phyloP scores from a whole-genome alignment of 2,329 filamentous ascomycete genomes.

The Penicillium italicum region DNA sequence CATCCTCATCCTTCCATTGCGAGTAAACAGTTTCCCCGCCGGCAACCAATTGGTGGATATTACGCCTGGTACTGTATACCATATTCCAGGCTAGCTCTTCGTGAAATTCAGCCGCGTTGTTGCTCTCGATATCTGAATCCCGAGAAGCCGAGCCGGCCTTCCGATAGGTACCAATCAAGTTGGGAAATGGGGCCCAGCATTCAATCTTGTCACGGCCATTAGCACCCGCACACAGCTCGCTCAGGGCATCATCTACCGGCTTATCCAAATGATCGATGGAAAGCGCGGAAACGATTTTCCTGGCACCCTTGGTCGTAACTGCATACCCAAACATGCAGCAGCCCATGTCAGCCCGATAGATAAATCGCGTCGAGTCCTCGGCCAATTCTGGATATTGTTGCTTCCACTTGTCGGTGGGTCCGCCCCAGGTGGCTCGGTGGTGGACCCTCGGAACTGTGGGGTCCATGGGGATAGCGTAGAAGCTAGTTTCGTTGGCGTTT shows the following conservation, averaged over 20 bases:
- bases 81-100: slow-evolving; percentile 19
- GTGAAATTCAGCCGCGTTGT: slow-evolving; percentile 15
- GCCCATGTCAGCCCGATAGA: slow-evolving; percentile 33
- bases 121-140: slow-evolving; percentile 28
- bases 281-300: slow-evolving; percentile 36
- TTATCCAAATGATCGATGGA: slow-evolving; percentile 24
- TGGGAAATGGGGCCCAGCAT: slow-evolving; percentile 44
- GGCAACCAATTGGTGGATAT: slow-evolving; percentile 23
- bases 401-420: slow-evolving; percentile 20
- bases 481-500: slow-evolving; percentile 27
- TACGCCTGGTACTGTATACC: slow-evolving; percentile 26
- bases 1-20: slow-evolving; percentile 18
- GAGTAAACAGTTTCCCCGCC: slow-evolving; percentile 18
- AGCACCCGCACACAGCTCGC: slow-evolving; percentile 47
- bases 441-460: slow-evolving; percentile 24
- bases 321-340: slow-evolving; percentile 41
- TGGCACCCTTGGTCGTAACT: slow-evolving; percentile 37
- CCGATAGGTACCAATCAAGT: slow-evolving; percentile 49
- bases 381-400: slow-evolving; percentile 8
- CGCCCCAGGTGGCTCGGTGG: slow-evolving; percentile 21
- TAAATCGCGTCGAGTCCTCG: slow-evolving; percentile 36
- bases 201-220: slow-evolving; percentile 27
- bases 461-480: slow-evolving; percentile 32
- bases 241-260: slow-evolving; percentile 45
- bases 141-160: slow-evolving; percentile 34